A percentile compares a stretch with the other conserved stretches of the same genome.
These are phyloP conservation scores for Saccharomycopsis schoenii DNA, from an alignment of 805 yeast species.

Conservation along the genomic window DNA sequence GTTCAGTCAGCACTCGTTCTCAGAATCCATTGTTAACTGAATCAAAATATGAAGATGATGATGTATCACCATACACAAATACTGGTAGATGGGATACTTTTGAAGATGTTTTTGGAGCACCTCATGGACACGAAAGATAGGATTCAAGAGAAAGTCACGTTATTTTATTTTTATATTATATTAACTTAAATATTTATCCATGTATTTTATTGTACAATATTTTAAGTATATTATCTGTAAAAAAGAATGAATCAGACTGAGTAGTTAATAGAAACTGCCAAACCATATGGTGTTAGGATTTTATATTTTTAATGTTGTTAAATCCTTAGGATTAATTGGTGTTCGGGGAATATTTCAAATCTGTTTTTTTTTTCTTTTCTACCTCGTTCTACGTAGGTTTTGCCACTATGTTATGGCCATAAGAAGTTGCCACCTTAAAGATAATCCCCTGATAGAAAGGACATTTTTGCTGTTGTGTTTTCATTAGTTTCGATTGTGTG, in stretches of 20 bases:
- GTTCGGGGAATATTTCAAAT: not conserved
- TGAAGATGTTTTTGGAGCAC: not conserved
- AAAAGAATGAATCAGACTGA: no score
- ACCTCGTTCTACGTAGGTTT: not conserved
- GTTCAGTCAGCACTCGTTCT: not conserved
- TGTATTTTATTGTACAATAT: no score
- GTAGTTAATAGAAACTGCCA: no score
- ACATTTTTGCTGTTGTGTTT: not conserved
- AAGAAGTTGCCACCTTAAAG: not conserved
- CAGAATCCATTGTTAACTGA: not conserved
- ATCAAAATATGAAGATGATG: not conserved
- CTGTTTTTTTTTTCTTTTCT: not conserved
- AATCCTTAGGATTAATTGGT: not conserved
- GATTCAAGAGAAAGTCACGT: no score
- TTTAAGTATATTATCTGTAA: no score
- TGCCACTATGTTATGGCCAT: not conserved
- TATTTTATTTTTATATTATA: no score
- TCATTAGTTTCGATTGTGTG: not conserved
- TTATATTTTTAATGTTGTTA: no score
- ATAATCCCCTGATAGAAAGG: not conserved
- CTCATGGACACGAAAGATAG: not conserved
- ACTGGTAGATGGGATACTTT: conserved; percentile 1
- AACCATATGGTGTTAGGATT: no score
- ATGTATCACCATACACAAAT: not conserved
- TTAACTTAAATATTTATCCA: no score